Base-by-base conservation (phyloP, 2,329 filamentous ascomycete genomes). In the Monilinia laxa region DNA sequence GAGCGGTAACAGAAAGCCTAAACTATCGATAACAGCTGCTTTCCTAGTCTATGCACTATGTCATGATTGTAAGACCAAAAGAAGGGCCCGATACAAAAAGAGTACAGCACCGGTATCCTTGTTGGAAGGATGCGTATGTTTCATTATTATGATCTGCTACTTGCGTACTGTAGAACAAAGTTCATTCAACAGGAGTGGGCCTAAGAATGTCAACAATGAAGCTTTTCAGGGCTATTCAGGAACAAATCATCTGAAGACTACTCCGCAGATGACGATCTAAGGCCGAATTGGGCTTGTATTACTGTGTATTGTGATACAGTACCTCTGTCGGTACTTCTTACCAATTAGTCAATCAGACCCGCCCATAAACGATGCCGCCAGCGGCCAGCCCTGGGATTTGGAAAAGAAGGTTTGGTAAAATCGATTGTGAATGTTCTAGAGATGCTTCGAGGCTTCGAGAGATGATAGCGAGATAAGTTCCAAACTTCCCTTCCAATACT, bases 251-350 rank as follows among this genome's bases (percentile, higher is more conserved):
- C 18, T 40, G 63, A 65, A 38, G 63, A 65, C 62, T 49, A 45
- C 56, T 66, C 64, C 64, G 64, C 38, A 62, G 35, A 25, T 47
- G 64, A 54, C 35, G 56, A 66, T 66, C 56, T 25, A 40, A 54
- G 25, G 35, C 56, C n/a, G 35, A 54, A 53, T 47, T 38, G 53
- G 45, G 31, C 20, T 12, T 66, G 56, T 20, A 53, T 52, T 65
- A 59, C 38, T 40, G 4, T 40, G 14, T 16, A 38, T 38, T 38
- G 3, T 42, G 57, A 60, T 60, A 35, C 31, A 14, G 9, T 12
- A 20, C 54, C 45, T 45, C 28, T 54, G 42, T 62, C 64, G 56
- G 64, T 47, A 65, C 35, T 65, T 65, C 56, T 45, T 62, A 66
- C 47, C 38, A 62, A 65, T 65, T 66, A 38, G 64, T 65, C 56